Percentiles rank a stretch among this genome's conserved stretches.
phyloP scores from a whole-genome alignment of 345 rosid species.

The Carallia pectinifolia region DNA sequence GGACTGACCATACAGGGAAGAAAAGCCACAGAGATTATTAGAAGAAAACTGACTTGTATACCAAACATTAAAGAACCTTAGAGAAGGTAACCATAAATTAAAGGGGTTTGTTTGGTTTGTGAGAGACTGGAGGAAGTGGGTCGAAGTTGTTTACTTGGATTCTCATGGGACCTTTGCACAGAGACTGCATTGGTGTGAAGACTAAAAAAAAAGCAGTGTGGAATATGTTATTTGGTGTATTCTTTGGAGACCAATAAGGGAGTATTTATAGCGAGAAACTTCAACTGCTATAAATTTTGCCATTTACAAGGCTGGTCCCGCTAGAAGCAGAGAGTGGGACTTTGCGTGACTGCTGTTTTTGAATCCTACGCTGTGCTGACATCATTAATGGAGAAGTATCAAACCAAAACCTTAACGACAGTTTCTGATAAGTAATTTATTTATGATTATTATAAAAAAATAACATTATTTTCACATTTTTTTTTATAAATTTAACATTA shows the following conservation, averaged over 20 bases:
- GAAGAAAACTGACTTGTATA: too few species aligned
- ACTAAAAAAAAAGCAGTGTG: not conserved
- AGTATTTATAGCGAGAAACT: conserved; percentile 20
- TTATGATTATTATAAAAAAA: too few species aligned
- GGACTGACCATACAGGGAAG: too few species aligned
- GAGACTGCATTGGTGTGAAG: conserved; percentile 19
- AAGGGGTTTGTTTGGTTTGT: conserved; percentile 1
- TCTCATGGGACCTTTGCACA: conserved; percentile 7
- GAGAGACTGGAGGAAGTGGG: conserved; percentile 5
- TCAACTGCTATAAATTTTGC: not conserved
- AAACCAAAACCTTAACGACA: not conserved
- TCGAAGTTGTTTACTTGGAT: conserved; percentile 18
- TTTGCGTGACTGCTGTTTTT: conserved; percentile 5
- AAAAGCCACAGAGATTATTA: too few species aligned
- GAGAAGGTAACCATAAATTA: too few species aligned
- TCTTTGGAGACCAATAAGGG: not conserved
- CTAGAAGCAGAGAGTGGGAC: conserved; percentile 24
- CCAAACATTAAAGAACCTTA: too few species aligned
- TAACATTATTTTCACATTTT: too few species aligned
- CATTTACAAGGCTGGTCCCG: not conserved
- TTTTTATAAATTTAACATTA: too few species aligned
- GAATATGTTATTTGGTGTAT: conserved; percentile 10
- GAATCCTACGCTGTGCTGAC: not conserved
- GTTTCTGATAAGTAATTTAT: not conserved
- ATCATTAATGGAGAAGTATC: conserved; percentile 3